Evolutionary conservation across 2,329 filamentous ascomycete genomes (phyloP).

Genomic region (Aspergillus pseudoviridinutans): DNA sequence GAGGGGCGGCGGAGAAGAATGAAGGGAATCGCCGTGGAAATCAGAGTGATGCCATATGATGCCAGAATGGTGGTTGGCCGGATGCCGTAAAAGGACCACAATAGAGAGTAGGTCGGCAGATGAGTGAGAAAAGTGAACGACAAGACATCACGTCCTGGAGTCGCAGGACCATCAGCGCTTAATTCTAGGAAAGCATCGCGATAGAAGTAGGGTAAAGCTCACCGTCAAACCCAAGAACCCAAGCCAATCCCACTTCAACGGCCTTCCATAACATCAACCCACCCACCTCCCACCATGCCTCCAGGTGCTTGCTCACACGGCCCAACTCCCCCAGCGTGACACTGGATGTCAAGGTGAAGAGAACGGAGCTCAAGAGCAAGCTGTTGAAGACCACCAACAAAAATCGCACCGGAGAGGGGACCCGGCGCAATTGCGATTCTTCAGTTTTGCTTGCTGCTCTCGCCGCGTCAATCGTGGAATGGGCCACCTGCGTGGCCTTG

Average conservation of each 20-base stretch:
- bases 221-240: conserved; percentile 68
- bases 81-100: conserved; percentile 73
- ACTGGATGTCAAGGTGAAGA: conserved; percentile 60
- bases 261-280: conserved; percentile 55
- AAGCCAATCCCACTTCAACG: conserved; percentile 66
- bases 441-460: conserved; percentile 5
- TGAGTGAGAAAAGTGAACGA: conserved; percentile 67
- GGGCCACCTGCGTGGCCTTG: conserved; percentile 4
- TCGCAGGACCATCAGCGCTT: background rate
- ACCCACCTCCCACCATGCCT: conserved; percentile 59
- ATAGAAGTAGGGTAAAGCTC: conserved; percentile 6
- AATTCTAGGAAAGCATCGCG: background rate
- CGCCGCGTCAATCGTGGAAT: conserved; percentile 10
- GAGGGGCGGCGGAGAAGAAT: conserved; percentile 67
- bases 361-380: conserved; percentile 59
- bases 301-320: conserved; percentile 60
- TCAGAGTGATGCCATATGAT: conserved; percentile 63
- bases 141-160: conserved; percentile 60
- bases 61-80: conserved; percentile 57
- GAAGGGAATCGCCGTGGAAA: conserved; percentile 70
- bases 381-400: conserved; percentile 47
- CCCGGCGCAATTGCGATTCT: conserved; percentile 19
- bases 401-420: conserved; percentile 40
- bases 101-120: conserved; percentile 70
- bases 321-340: conserved; percentile 64